Percentiles rank a stretch among this genome's conserved stretches.
Conservation (phyloP, 2,329 filamentous ascomycete species). For the Neoascochyta sp. region DNA sequence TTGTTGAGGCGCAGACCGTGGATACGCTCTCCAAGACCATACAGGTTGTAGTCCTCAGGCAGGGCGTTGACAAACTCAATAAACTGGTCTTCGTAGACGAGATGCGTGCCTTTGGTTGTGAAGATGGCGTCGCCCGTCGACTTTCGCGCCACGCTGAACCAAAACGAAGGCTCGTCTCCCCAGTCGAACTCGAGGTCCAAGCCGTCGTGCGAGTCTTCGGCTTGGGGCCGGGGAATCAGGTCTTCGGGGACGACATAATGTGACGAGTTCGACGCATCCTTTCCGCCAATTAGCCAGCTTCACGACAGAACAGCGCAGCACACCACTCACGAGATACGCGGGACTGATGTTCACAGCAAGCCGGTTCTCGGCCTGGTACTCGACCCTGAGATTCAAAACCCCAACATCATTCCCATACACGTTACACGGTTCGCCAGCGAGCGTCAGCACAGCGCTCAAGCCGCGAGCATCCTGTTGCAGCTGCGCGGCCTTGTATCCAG, state of each 20-base stretch:
- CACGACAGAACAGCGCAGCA: no score
- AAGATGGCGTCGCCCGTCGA: slow-evolving; percentile 66
- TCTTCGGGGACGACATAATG: slow-evolving; percentile 65
- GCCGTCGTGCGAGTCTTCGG: slow-evolving; percentile 39
- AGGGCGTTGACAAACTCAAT: slow-evolving; percentile 66
- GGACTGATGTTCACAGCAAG: slow-evolving; percentile 69
- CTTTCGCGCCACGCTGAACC: slow-evolving; percentile 53
- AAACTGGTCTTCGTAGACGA: slow-evolving; percentile 76
- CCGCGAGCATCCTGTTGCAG: slow-evolving; percentile 47
- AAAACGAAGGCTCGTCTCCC: slow-evolving; percentile 57
- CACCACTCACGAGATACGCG: slow-evolving; percentile 49
- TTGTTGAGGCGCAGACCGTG: slow-evolving; percentile 68
- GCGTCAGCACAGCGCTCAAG: slow-evolving; percentile 50
- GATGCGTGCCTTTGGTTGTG: slow-evolving; percentile 58
- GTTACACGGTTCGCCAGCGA: slow-evolving; percentile 61
- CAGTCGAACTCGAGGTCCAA: slow-evolving; percentile 49
- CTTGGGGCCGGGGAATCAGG: slow-evolving; percentile 56
- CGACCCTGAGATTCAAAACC: slow-evolving; percentile 62
- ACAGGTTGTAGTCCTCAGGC: slow-evolving; percentile 70
- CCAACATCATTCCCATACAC: slow-evolving; percentile 73
- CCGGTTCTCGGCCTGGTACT: slow-evolving; percentile 62
- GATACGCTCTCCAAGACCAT: slow-evolving; percentile 71
- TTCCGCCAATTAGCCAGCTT: no score
- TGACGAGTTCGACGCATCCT: slow-evolving; percentile 57
- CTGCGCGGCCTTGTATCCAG: slow-evolving; percentile 55